Base-by-base conservation (phyloP, 2,329 filamentous ascomycete genomes). In the Alternaria gansuensis region DNA sequence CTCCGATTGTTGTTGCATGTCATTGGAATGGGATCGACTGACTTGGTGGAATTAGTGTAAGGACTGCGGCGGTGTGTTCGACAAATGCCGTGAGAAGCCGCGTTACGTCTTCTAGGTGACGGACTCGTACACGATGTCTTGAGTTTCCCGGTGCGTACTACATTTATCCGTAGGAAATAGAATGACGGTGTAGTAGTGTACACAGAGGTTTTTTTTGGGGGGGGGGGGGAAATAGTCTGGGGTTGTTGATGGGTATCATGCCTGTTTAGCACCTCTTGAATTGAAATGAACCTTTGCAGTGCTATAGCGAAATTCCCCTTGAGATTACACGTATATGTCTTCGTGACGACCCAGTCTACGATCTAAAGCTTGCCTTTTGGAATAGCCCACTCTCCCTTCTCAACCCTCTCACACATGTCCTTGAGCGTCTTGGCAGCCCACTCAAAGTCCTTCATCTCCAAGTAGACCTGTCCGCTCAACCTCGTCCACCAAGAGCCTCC, bases 391-490 rank as follows among this genome's bases (percentile, higher is more conserved):
- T 83, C 82, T 5, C 80, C 81, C 45, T 75, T 78, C 41, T 77
- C 78, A 31, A 84, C 83, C 64, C 82, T 78, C 40, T 80, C 80
- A 68, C 84, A 87, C 5, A 90, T 66, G 33, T 81, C 78, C 72
- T 85, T 84, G 69, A 95, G 75, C 8, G 84, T 79, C 50, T 81
- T 72, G 0, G 83, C 91, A 4, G 84, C 83, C 85, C 86, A 91
- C 73, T 89, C 85, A 71, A 95, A 97, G 76, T 97, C 93, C 11
- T 82, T 82, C 64, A 89, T 74, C 26, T 92, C 91, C n/a, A 97
- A 78, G 74, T 95, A 98, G 0, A 95, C 84, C 81, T 97, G 93
- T 13, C 86, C 91, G 72, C 90, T 93, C 46, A 96, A 71, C 48
- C 94, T 81, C 0, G 84, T 82, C 90, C 90, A 97, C 74, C 88